These are phyloP conservation scores for Crocinoboletus sp. DNA, from an alignment of 1,284 basidiomycete genomes.

Conservation along the genomic window DNA sequence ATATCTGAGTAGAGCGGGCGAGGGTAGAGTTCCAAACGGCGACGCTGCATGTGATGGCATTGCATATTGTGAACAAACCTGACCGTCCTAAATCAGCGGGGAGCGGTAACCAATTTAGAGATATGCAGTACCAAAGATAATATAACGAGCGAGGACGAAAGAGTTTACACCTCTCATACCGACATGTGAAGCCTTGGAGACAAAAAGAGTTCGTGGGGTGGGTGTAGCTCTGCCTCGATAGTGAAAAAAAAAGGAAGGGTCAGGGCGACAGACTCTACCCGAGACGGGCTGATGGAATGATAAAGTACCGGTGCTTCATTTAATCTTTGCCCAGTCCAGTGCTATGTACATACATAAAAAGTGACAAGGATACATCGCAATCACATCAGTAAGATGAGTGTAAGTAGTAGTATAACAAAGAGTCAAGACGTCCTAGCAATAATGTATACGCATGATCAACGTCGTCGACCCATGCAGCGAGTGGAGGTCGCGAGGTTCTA, in stretches of 20 bases:
- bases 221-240: conserved; percentile 26
- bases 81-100: conserved; percentile 10
- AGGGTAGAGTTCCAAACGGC: conserved; percentile 67
- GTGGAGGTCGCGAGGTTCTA: neutral
- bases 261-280: conserved; percentile 13
- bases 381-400: conserved; percentile 21
- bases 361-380: conserved; percentile 17
- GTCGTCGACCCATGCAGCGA: neutral
- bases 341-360: conserved; percentile 17
- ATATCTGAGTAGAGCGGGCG: conserved; percentile 32
- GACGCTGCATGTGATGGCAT: conserved; percentile 59
- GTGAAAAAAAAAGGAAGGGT: conserved; percentile 4
- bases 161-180: conserved; percentile 26
- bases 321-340: neutral
- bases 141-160: conserved; percentile 42
- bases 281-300: no score
- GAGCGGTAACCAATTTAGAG: neutral
- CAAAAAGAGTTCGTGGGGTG: no score
- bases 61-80: conserved; percentile 62
- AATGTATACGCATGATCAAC: conserved; percentile 18
- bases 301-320: no score
- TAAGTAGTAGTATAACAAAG: conserved; percentile 19
- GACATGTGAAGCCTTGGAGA: conserved; percentile 22
- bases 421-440: conserved; percentile 13
- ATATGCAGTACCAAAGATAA: conserved; percentile 43